Evolutionary conservation across 2,329 filamentous ascomycete genomes (phyloP), one percentile per base, ranked within the genome.

Genomic region (Scorias spongiosa): DNA sequence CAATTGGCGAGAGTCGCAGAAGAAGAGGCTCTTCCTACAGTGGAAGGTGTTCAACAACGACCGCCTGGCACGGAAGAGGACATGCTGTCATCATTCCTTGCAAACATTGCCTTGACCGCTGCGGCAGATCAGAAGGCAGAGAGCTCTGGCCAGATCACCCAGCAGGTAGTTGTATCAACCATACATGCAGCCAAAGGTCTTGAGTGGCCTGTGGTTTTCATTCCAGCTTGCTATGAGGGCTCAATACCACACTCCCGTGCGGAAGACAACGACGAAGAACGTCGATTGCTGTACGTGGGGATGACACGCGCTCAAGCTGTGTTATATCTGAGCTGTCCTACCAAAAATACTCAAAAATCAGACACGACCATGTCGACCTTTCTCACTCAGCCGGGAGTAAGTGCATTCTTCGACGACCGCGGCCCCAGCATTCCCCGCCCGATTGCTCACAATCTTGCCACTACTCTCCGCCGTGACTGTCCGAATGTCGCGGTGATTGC

Each of bases 141-240:
- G 9, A 70, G 74, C 2, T 69, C 72, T 2, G 68, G 70, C 17
- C 71, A 75, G 42, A 36, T 36, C 11, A 68, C 68, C 26, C 55
- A 64, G 30, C 71, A 84, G 52, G 76, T 96, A 15, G 95, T 88
- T 0, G 85, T 98, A 18, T 95, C 87, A 5, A 98, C 89, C 0
- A 95, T 98, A 10, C 89, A 98, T 59, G 87, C 88, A 0, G 86
- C 89, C 2, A 98, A 98, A 62, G 89, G 89, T 2, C 70, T 98
- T 1, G 89, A 98, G 61, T 98, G 91, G 91, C 89, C 89, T 0
- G 73, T 94, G 1, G 86, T 96, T 1, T 96, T 96, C 60, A 79
- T 96, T 12, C 88, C 91, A 5, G 84, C 84, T 1, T 81, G 86
- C 20, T 94, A 93, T 57, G 78, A 87, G 40, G 91, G 89, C 1